Evolutionary conservation across 768 basidiomycete species (phyloP).

Genomic region (Boletus speciosus): DNA sequence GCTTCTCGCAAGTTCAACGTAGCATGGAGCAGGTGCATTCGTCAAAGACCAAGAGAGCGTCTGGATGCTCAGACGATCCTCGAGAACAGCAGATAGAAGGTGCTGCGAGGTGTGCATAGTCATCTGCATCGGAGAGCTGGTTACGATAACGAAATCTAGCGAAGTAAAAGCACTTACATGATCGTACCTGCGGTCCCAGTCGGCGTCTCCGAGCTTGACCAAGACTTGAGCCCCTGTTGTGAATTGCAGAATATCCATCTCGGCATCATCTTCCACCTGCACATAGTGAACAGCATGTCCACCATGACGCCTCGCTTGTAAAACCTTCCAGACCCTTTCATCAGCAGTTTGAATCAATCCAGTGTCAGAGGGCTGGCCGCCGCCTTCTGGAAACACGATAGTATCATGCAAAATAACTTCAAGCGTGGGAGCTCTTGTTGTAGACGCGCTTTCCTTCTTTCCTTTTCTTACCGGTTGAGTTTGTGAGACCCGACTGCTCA

Average conservation of each 20-base stretch:
- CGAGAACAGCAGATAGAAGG: conserved; percentile 76
- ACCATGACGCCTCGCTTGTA: conserved; percentile 65
- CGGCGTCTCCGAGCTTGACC: conserved; percentile 54
- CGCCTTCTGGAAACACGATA: conserved; percentile 77
- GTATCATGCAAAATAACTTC: conserved; percentile 75
- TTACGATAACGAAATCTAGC: neutral
- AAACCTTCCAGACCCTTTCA: conserved; percentile 52
- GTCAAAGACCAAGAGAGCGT: conserved; percentile 85
- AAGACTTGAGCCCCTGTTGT: conserved; percentile 48
- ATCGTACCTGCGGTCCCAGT: conserved; percentile 65
- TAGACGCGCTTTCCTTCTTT: conserved; percentile 51
- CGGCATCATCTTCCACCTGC: conserved; percentile 36
- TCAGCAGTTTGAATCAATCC: conserved; percentile 50
- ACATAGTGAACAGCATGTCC: conserved; percentile 76
- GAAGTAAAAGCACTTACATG: conserved; percentile 47
- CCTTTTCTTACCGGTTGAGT: conserved; percentile 47
- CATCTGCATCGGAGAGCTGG: conserved; percentile 45
- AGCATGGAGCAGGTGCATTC: conserved; percentile 61
- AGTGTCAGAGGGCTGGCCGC: conserved; percentile 77
- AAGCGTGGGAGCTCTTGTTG: conserved; percentile 46
- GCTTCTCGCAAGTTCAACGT: conserved; percentile 71
- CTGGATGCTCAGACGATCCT: conserved; percentile 55
- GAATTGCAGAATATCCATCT: conserved; percentile 46
- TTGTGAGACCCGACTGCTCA: conserved; percentile 47
- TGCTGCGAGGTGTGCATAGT: conserved; percentile 85